Base-by-base conservation (phyloP, 148 eudicot species). In the Chenopodium suecicum region DNA sequence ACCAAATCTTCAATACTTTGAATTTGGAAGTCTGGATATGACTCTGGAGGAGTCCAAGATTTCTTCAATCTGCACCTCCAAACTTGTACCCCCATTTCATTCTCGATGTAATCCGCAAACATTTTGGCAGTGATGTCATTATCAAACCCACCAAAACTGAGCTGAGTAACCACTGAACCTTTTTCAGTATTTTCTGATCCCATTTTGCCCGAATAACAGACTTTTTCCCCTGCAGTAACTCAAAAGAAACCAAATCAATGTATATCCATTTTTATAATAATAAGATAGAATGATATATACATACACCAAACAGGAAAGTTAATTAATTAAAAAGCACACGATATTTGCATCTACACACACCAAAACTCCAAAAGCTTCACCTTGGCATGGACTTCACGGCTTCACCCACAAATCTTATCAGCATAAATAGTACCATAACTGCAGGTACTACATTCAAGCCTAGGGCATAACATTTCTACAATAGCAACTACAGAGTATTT, bases 61-160 rank as follows among this genome's bases (percentile, higher is more conserved):
- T 90, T 93, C 89, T 95, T 95, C 80, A 95, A 64, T 74, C 98
- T 86, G 81, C 98, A 95, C 84, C 98, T 93, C 91, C 87, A 93
- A 2, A 92, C 96, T 25, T 71, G 70, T 54, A 76, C 81, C 60
- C 94, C 97, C 44, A 87, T 29, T 4, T 90, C 80, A 19, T 87
- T 83, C 83, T 93, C 93, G 54, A 95, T 81, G 88, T 86, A 89
- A 3, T 90, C 89, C 41, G 86, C 74, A 70, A 95, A 92, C 87
- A 62, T 71, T 81, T 88, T 84, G 46, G 98, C 98, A 69, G 91
- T 90, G 77, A 90, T 84, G 76, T 72, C 23, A 68, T 84, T 25
- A 25, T 85, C 94, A 67, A 95, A 91, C 46, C 97, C 98, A 16
- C 98, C 98, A 84, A 92, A 88, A 70, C 98, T 86, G 46, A 95